phyloP scores from a whole-genome alignment of 495 filamentous ascomycete species.

The Penicillium soppii region DNA sequence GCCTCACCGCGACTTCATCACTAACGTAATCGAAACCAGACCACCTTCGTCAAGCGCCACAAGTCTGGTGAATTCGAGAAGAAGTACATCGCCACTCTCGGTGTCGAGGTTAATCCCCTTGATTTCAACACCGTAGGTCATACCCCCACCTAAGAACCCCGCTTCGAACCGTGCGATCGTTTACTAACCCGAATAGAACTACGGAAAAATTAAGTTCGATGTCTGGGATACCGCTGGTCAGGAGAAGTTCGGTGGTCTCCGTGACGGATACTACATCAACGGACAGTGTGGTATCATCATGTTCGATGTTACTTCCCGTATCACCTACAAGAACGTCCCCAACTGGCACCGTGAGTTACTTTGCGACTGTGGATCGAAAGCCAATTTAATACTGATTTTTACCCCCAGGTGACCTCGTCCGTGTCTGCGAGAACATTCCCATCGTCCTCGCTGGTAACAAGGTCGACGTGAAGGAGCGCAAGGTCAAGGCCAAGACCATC shows the following conservation, averaged over 20 bases:
- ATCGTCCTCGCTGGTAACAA: conserved; percentile 99
- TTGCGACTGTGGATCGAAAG: neutral
- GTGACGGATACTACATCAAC: conserved; percentile 99
- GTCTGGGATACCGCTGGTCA: conserved; percentile 99
- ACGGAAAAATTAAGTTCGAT: conserved; percentile 96
- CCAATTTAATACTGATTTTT: conserved; percentile 10
- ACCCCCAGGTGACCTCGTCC: conserved; percentile 88
- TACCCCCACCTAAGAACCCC: conserved; percentile 51
- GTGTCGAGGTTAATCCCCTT: conserved; percentile 98
- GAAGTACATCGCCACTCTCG: conserved; percentile 99
- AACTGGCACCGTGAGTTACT: conserved; percentile 97
- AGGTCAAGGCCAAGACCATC: conserved; percentile 99
- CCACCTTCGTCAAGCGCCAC: conserved; percentile 99
- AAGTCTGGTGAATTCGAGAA: conserved; percentile 99
- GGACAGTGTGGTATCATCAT: conserved; percentile 99
- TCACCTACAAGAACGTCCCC: conserved; percentile 99
- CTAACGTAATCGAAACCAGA: conserved; percentile 58
- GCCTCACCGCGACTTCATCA: conserved; percentile 21
- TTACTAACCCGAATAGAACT: conserved; percentile 62
- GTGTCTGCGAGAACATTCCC: conserved; percentile 99
- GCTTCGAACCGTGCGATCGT: conserved; percentile 21
- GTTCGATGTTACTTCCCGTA: conserved; percentile 99
- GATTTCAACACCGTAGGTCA: conserved; percentile 85
- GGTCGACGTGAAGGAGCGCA: conserved; percentile 99
- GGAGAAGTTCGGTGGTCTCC: conserved; percentile 99